Conservation (phyloP, 2,329 filamentous ascomycete genomes). For the Calonectria ilicicola region DNA sequence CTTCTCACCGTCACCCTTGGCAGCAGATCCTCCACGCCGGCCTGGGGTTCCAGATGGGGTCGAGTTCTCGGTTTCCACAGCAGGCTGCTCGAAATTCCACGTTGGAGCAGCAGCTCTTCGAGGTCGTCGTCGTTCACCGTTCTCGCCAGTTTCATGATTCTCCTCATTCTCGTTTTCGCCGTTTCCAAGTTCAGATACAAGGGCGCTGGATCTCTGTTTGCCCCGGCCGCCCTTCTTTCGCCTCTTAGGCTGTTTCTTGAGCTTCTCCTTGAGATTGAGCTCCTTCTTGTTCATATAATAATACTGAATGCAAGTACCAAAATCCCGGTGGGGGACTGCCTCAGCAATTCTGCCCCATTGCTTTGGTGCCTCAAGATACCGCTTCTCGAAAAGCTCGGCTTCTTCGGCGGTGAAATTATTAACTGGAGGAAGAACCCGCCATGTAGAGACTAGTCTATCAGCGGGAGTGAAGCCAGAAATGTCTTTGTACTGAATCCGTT, state of each 20-base stretch:
- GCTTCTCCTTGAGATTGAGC: conserved; percentile 81
- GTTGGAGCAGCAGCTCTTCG: conserved; percentile 77
- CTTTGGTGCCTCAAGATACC: conserved; percentile 82
- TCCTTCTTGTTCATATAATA: conserved; percentile 86
- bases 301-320: conserved; percentile 85
- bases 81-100: conserved; percentile 73
- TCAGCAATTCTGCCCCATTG: conserved; percentile 85
- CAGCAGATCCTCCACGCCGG: conserved; percentile 57
- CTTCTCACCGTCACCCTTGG: conserved; percentile 63
- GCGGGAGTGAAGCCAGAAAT: conserved; percentile 73
- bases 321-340: conserved; percentile 74
- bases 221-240: conserved; percentile 67
- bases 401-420: conserved; percentile 83
- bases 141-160: conserved; percentile 67
- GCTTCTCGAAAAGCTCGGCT: conserved; percentile 76
- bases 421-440: conserved; percentile 78
- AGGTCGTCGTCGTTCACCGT: conserved; percentile 70
- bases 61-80: conserved; percentile 70
- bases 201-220: conserved; percentile 71
- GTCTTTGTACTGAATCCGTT: conserved; percentile 72
- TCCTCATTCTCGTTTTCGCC: conserved; percentile 69
- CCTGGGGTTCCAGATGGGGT: conserved; percentile 70
- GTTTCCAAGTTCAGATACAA: conserved; percentile 75
- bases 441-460: conserved; percentile 75
- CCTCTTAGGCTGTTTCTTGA: conserved; percentile 72